Percentiles rank a stretch among this genome's conserved stretches.
Conservation (phyloP, 148 eudicot genomes). For the Silene uniflora region DNA sequence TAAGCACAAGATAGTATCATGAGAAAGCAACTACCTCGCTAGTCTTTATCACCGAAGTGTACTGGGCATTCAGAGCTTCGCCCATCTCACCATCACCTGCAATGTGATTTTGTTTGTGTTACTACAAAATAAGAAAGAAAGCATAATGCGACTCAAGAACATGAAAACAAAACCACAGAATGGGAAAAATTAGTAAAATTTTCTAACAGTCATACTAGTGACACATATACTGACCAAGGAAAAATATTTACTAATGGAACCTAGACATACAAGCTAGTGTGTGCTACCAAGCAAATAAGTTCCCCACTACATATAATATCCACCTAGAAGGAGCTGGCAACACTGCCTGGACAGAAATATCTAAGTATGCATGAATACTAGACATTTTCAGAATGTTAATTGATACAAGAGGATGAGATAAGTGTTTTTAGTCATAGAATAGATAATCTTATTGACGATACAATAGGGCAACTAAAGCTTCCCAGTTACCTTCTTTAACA, state of each 20-base stretch:
- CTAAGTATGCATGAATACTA: background rate
- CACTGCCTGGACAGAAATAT: background rate
- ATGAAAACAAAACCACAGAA: constrained; percentile 1
- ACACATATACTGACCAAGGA: background rate
- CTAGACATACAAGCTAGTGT: background rate
- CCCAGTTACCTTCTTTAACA: constrained; percentile 2
- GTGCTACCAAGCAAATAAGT: background rate
- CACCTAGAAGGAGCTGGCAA: background rate
- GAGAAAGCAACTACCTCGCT: constrained; percentile 30
- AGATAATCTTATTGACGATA: background rate
- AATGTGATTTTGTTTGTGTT: constrained; percentile 20
- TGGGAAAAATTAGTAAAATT: background rate
- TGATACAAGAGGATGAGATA: background rate
- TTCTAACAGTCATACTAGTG: background rate
- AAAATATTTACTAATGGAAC: background rate
- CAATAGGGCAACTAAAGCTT: background rate
- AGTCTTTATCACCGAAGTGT: constrained; percentile 26
- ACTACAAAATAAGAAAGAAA: constrained; percentile 22
- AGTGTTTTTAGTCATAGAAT: background rate
- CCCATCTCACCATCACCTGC: constrained; percentile 24
- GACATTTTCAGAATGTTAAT: background rate
- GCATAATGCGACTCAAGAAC: background rate
- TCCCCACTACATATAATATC: background rate
- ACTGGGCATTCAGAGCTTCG: constrained; percentile 23
- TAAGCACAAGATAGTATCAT: background rate